A percentile compares a stretch with the other conserved stretches of the same genome.
phyloP scores from a whole-genome alignment of 495 filamentous ascomycete species.

The Chaetomidium leptoderma region DNA sequence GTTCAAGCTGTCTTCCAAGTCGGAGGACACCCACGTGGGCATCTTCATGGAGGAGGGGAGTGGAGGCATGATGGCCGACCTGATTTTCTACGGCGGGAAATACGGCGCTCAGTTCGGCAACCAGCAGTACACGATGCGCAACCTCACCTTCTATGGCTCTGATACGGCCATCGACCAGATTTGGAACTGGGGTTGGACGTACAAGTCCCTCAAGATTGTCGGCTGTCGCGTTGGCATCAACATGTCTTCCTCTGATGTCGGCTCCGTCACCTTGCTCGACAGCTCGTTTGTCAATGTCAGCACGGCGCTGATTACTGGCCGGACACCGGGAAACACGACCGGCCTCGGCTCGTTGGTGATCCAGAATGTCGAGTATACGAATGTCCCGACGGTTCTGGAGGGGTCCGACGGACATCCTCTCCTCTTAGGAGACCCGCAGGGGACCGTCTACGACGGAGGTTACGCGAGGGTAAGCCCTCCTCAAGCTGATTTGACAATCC shows the following conservation, averaged over 20 bases:
- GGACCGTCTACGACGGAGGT: constrained; percentile 21
- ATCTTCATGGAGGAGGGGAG: constrained; percentile 72
- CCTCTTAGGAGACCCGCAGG: constrained; percentile 36
- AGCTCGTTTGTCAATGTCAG: constrained; percentile 66
- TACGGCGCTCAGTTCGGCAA: constrained; percentile 62
- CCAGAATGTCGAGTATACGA: constrained; percentile 66
- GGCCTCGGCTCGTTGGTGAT: constrained; percentile 66
- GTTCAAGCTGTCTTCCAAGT: constrained; percentile 63
- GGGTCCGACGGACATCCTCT: constrained; percentile 43
- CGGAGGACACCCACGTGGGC: constrained; percentile 63
- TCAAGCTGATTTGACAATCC: background rate
- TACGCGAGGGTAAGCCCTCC: constrained; percentile 40
- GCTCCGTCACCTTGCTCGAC: constrained; percentile 76
- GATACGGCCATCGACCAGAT: constrained; percentile 81
- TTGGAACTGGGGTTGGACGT: constrained; percentile 86
- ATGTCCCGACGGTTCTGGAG: constrained; percentile 53
- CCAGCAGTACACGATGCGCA: constrained; percentile 88
- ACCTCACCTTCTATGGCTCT: constrained; percentile 77
- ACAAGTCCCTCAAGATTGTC: constrained; percentile 73
- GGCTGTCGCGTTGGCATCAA: constrained; percentile 72
- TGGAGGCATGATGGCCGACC: constrained; percentile 66
- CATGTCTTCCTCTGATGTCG: constrained; percentile 65
- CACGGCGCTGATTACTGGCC: constrained; percentile 56
- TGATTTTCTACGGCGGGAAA: constrained; percentile 65
- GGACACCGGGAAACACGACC: constrained; percentile 53